Conservation (phyloP, 352 stramenopile genomes). For the Blastocystis sp. region DNA sequence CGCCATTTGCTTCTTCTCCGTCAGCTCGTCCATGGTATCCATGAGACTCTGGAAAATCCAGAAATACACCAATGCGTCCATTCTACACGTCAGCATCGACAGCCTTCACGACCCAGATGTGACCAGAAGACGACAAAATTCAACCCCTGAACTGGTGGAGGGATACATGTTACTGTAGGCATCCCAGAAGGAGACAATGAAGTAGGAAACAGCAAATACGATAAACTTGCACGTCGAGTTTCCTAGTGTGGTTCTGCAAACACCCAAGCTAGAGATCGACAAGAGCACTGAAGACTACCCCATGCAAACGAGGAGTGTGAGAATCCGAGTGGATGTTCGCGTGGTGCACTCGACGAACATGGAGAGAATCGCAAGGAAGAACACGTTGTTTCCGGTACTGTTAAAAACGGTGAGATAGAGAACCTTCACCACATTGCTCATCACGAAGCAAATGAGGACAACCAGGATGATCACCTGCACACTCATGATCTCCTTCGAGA, state of each 20-base stretch:
- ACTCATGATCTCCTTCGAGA: constrained; percentile 51
- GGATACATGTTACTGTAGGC: constrained; percentile 41
- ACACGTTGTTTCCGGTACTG: constrained; percentile 44
- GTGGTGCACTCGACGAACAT: constrained; percentile 49
- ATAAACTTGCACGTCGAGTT: constrained; percentile 14
- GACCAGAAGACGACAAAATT: constrained; percentile 4
- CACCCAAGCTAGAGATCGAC: neutral
- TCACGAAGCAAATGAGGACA: constrained; percentile 16
- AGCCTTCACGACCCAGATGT: neutral
- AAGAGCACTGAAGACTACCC: neutral
- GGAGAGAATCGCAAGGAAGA: neutral
- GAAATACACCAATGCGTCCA: constrained; percentile 59
- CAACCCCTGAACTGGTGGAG: neutral
- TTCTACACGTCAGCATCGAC: neutral
- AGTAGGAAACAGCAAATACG: constrained; percentile 21
- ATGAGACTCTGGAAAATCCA: constrained; percentile 61
- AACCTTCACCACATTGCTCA: constrained; percentile 31
- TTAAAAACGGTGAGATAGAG: constrained; percentile 50
- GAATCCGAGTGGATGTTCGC: constrained; percentile 29
- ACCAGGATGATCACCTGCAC: constrained; percentile 54
- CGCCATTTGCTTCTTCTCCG: constrained; percentile 58
- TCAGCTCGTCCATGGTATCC: constrained; percentile 62
- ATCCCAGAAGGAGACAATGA: constrained; percentile 44
- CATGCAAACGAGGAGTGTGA: constrained; percentile 57
- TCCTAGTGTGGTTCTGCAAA: neutral